Conservation (phyloP, 495 filamentous ascomycete species). For the Penicillium longicatenatum region DNA sequence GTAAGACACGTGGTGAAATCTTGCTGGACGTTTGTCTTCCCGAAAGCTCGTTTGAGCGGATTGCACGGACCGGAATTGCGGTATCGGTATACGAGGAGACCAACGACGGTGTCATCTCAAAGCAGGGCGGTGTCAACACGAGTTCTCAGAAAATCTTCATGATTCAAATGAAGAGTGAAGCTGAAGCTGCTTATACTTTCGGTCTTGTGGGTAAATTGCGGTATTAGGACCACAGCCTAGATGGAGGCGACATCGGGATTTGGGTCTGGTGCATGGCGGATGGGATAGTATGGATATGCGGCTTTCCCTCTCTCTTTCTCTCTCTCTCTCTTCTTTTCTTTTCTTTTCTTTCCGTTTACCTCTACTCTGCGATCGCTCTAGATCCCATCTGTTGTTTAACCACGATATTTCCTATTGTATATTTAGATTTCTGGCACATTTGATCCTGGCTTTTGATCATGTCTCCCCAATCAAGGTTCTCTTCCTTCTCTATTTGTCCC, state of each 20-base stretch:
- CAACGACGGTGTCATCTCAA: conserved; percentile 61
- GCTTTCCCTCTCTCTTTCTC: conserved; percentile 1
- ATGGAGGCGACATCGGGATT: conserved; percentile 6
- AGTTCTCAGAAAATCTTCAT: conserved; percentile 78
- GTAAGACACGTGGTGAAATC: conserved; percentile 65
- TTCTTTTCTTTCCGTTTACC: conserved; percentile 7
- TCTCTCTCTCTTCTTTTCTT: neutral
- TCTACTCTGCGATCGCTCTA: conserved; percentile 2
- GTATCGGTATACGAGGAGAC: conserved; percentile 85
- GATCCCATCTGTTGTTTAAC: neutral
- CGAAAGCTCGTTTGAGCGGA: conserved; percentile 79
- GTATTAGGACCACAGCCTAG: conserved; percentile 41
- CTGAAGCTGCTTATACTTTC: conserved; percentile 61
- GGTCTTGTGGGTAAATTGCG: conserved; percentile 61
- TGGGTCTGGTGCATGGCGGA: conserved; percentile 13
- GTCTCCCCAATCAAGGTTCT: conserved; percentile 4
- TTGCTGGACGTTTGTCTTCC: conserved; percentile 83
- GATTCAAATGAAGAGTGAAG: conserved; percentile 73
- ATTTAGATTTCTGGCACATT: conserved; percentile 18
- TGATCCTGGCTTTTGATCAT: conserved; percentile 10
- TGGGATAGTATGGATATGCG: neutral
- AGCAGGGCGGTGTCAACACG: conserved; percentile 68
- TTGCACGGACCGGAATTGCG: conserved; percentile 82
- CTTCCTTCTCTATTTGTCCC: neutral
- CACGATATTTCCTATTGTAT: conserved; percentile 3